phyloP scores from a whole-genome alignment of 2,329 filamentous ascomycete species.

The Domatiomyces globalis region DNA sequence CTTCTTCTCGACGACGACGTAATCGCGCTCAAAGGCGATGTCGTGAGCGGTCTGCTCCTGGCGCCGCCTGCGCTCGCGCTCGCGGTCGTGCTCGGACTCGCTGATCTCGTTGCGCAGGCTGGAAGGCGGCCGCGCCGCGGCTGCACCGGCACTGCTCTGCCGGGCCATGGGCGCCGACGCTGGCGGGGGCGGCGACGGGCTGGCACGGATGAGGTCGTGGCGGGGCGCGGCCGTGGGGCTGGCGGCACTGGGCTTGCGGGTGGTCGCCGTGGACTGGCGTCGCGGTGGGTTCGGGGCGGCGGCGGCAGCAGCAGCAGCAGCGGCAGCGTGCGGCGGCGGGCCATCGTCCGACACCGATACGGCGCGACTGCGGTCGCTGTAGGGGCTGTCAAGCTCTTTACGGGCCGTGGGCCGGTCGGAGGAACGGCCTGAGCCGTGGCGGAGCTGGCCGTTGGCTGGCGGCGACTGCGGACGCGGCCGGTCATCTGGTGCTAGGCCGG shows the following conservation, averaged over 20 bases:
- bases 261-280: neutral
- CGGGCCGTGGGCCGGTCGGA: constrained; percentile 13
- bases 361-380: constrained; percentile 9
- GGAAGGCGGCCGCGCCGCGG: constrained; percentile 24
- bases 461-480: constrained; percentile 26
- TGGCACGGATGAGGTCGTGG: constrained; percentile 25
- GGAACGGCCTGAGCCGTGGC: constrained; percentile 9
- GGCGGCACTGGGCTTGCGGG: neutral
- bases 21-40: constrained; percentile 80
- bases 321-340: neutral
- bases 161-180: constrained; percentile 41
- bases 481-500: constrained; percentile 68
- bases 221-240: constrained; percentile 29
- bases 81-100: constrained; percentile 23
- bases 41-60: constrained; percentile 64
- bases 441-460: neutral
- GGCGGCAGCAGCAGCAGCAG: neutral
- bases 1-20: constrained; percentile 88
- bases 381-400: constrained; percentile 15
- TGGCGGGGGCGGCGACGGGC: constrained; percentile 21
- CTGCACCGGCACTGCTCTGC: constrained; percentile 38
- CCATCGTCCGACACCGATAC: neutral
- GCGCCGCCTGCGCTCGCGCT: constrained; percentile 30
- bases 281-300: neutral
- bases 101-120: constrained; percentile 34